Evolutionary conservation across 2,329 filamentous ascomycete genomes (phyloP).

Genomic region (Exophiala lecanii-corni): DNA sequence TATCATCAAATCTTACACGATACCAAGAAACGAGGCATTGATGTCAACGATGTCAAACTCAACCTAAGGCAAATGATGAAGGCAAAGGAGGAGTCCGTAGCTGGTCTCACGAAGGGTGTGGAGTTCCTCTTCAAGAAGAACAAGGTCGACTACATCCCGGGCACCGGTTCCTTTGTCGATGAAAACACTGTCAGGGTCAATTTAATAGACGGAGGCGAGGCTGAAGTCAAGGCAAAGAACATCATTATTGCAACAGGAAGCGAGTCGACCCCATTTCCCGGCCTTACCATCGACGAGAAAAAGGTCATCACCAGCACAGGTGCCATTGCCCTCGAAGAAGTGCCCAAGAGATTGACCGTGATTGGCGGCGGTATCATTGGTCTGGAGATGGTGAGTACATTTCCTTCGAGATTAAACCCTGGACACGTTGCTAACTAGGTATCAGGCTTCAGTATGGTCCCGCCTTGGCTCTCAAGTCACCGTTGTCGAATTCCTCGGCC

Average conservation of each 20-base stretch:
- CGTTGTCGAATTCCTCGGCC: slow-evolving; percentile 90
- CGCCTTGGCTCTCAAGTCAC: slow-evolving; percentile 90
- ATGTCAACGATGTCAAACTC: slow-evolving; percentile 94
- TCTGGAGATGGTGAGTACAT: slow-evolving; percentile 73
- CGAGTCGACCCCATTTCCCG: slow-evolving; percentile 93
- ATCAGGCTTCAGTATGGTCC: slow-evolving; percentile 83
- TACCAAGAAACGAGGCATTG: slow-evolving; percentile 94
- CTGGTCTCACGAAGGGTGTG: slow-evolving; percentile 88
- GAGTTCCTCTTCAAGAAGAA: slow-evolving; percentile 99
- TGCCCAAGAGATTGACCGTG: slow-evolving; percentile 94
- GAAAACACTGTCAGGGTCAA: slow-evolving; percentile 90
- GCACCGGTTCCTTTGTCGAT: slow-evolving; percentile 77
- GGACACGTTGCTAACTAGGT: neutral
- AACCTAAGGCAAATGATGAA: slow-evolving; percentile 97
- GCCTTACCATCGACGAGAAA: slow-evolving; percentile 94
- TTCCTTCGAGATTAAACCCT: too few species aligned
- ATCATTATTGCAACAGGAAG: slow-evolving; percentile 96
- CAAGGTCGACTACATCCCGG: slow-evolving; percentile 96
- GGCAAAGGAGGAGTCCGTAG: slow-evolving; percentile 90
- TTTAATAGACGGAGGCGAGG: slow-evolving; percentile 86
- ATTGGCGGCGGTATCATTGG: slow-evolving; percentile 99
- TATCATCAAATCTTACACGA: slow-evolving; percentile 98
- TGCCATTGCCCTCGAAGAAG: slow-evolving; percentile 80
- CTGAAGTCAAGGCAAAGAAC: slow-evolving; percentile 84
- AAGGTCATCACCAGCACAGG: slow-evolving; percentile 95